phyloP scores from a whole-genome alignment of 2,329 filamentous ascomycete species.

The Diplocarpon mali region DNA sequence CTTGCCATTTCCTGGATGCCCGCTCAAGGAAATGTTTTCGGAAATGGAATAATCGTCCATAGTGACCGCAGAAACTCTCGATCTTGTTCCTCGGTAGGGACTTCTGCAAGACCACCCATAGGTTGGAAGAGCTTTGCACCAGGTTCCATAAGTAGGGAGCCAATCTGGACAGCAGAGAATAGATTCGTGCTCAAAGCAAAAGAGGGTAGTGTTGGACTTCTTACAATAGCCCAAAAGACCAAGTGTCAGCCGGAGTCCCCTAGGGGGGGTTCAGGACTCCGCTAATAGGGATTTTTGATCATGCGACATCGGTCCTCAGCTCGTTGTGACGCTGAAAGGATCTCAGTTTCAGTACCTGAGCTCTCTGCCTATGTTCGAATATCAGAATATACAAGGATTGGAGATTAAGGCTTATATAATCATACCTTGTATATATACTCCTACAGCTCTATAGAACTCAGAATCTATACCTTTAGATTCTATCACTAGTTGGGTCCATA shows the following conservation, averaged over 20 bases:
- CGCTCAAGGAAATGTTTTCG: conserved; percentile 4
- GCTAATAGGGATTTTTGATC: conserved; percentile 9
- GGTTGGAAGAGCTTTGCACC: conserved; percentile 9
- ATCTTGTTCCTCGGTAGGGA: conserved; percentile 6
- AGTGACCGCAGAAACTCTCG: conserved; percentile 5
- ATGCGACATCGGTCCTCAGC: conserved; percentile 2
- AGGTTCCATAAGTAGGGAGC: conserved; percentile 10
- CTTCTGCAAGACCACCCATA: conserved; percentile 5
- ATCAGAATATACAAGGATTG: too few species aligned
- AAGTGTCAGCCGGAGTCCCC: conserved; percentile 7
- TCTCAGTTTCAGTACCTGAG: conserved; percentile 1
- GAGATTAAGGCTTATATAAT: too few species aligned
- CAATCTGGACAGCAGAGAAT: conserved; percentile 4
- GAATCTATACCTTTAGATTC: too few species aligned
- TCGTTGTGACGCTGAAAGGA: conserved; percentile 2
- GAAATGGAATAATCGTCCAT: conserved; percentile 6
- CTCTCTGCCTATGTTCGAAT: too few species aligned
- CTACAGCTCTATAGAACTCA: too few species aligned
- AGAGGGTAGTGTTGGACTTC: conserved; percentile 2
- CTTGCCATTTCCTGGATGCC: conserved; percentile 3
- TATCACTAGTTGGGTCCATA: too few species aligned
- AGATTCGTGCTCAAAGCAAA: conserved; percentile 1
- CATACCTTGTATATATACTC: too few species aligned
- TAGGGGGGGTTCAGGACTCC: conserved; percentile 9
- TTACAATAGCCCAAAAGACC: conserved; percentile 11